Percentiles rank a stretch among this genome's conserved stretches.
phyloP scores from a whole-genome alignment of 2,329 filamentous ascomycete genomes.

The Penicillium digitatum region DNA sequence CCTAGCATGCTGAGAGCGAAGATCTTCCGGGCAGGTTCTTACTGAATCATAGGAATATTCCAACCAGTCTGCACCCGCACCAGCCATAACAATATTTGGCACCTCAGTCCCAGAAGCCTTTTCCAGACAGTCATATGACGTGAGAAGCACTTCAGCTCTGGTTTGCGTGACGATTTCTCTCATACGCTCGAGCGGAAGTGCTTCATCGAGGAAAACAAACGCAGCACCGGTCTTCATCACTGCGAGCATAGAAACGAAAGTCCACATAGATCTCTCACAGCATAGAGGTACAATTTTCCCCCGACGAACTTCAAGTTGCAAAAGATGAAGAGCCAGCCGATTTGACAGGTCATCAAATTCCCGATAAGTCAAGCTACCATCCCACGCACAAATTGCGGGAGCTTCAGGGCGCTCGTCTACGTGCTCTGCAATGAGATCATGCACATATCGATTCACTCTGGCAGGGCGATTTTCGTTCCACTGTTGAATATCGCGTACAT shows the following conservation, averaged over 20 bases:
- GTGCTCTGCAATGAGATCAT: background rate
- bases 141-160: background rate
- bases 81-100: background rate
- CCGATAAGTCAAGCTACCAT: background rate
- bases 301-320: background rate
- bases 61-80: background rate
- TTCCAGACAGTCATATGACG: background rate
- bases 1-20: background rate
- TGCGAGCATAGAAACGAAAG: background rate
- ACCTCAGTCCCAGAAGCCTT: background rate
- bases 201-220: background rate
- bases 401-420: background rate
- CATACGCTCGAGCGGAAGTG: slow-evolving; percentile 12
- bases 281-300: background rate
- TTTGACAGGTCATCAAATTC: background rate
- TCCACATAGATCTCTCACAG: slow-evolving; percentile 6
- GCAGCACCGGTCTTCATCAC: slow-evolving; percentile 1
- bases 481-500: background rate
- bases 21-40: background rate
- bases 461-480: background rate
- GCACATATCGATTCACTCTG: background rate
- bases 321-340: background rate
- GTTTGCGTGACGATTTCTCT: slow-evolving; percentile 5
- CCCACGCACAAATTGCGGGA: background rate
- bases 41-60: background rate